phyloP scores from a whole-genome alignment of 257 asterid species.

The Solanum sparsipilum region DNA sequence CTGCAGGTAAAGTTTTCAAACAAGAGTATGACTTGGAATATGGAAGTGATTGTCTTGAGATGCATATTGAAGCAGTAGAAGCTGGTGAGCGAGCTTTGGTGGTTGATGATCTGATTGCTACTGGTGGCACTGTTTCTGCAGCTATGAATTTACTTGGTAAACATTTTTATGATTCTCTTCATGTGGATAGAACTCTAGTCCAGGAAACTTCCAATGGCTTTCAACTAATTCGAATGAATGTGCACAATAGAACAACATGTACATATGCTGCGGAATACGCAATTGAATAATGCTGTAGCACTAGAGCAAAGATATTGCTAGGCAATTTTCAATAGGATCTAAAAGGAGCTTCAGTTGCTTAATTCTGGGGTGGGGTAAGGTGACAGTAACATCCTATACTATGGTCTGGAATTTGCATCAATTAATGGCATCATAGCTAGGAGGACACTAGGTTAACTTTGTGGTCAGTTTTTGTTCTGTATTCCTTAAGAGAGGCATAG shows the following conservation, averaged over 20 bases:
- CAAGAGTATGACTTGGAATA: conserved; percentile 82
- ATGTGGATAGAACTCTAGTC: background rate
- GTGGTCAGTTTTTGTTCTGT: background rate
- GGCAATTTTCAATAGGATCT: background rate
- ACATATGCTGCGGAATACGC: background rate
- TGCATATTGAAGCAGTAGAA: conserved; percentile 73
- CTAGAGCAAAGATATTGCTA: background rate
- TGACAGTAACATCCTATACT: background rate
- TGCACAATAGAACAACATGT: background rate
- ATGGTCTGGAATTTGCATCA: background rate
- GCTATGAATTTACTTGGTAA: conserved; percentile 73
- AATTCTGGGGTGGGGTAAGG: background rate
- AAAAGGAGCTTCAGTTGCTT: background rate
- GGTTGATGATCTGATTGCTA: conserved; percentile 79
- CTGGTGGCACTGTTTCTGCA: conserved; percentile 85
- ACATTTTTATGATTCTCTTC: background rate
- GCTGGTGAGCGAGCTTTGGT: conserved; percentile 63
- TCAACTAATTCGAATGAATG: background rate
- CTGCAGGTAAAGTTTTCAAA: conserved; percentile 56
- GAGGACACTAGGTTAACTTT: background rate
- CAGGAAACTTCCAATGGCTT: background rate
- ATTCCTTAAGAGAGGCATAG: background rate
- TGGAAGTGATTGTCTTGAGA: conserved; percentile 85
- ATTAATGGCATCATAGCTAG: background rate
- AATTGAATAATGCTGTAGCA: background rate